Conservation (phyloP, 768 basidiomycete species). For the Lentinula guzmanii region DNA sequence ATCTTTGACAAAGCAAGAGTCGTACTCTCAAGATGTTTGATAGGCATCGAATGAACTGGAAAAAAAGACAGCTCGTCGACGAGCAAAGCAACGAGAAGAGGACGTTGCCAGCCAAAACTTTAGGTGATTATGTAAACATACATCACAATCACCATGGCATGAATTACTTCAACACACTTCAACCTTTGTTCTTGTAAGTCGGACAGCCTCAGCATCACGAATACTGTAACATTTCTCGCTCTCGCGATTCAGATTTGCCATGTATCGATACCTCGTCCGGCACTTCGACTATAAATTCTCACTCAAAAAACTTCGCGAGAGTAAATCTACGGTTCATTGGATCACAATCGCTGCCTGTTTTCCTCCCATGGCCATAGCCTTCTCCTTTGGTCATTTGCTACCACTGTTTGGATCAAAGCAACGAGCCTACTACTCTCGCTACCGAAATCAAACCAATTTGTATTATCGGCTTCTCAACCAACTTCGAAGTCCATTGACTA, state of each 20-base stretch:
- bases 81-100: not conserved
- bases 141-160: not conserved
- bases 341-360: too few relatives aligned
- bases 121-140: not conserved
- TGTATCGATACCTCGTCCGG: too few relatives aligned
- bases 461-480: not conserved
- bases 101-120: not conserved
- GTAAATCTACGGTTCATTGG: too few relatives aligned
- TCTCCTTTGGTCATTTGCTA: not conserved
- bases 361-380: not conserved
- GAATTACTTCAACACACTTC: too few relatives aligned
- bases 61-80: slow-evolving; percentile 1
- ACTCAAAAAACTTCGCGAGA: too few relatives aligned
- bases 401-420: not conserved
- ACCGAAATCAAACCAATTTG: not conserved
- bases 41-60: slow-evolving; percentile 47
- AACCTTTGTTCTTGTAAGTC: too few relatives aligned
- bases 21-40: slow-evolving; percentile 82
- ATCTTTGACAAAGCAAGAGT: slow-evolving; percentile 9
- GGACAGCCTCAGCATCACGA: too few relatives aligned
- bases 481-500: not conserved
- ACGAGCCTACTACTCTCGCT: not conserved
- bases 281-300: too few relatives aligned
- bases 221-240: too few relatives aligned
- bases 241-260: too few relatives aligned